Base-by-base conservation (phyloP, 495 filamentous ascomycete genomes). In the Aspergillus heteromorphus region DNA sequence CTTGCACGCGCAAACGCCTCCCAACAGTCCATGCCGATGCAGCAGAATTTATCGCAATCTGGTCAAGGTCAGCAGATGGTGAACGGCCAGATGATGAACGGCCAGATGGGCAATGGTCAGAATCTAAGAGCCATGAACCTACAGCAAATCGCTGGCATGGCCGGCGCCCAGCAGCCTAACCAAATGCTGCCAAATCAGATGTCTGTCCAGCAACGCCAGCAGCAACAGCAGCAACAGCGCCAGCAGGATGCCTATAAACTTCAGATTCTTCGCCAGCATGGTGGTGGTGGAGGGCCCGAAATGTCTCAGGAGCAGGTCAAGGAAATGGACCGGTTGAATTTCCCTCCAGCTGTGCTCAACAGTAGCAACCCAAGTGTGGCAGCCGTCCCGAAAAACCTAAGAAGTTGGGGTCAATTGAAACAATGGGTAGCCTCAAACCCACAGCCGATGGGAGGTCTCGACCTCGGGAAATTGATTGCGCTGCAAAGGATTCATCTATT, bases 361-460 rank as follows among this genome's bases (percentile, higher is more conserved):
- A 70, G 58, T 29, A 67, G 58, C 25, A 67, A 63, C 16, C 59
- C 58, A 8, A 71, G 65, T 19, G 58, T 70, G 27, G 61, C 71
- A 42, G 71, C 73, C 10, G 65, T 85, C 0, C 85, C 87, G 2
- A 78, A 77, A 14, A 68, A 84, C 2, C 67, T 87, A 16, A 86
- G 82, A 63, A 85, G 83, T 51, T 95, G 89, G 89, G 78, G 76
- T 23, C 81, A 87, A 47, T 70, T 95, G 0, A 91, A 89, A 65
- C 68, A 81, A 38, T 87, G 79, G 75, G 70, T 81, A 1, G 47
- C 56, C 1, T 62, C 73, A 42, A 85, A 84, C 58, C 72, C 72
- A n/a, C 73, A 75, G 38, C 52, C 65, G 17, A 53, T 69, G 16
- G 72, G 64, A 17, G 68, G 70, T 2, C 63, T 73, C 1, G 73